Evolutionary conservation across 345 rosid species (phyloP), one percentile per base, ranked within the genome.

Genomic region (Combretum micranthum): DNA sequence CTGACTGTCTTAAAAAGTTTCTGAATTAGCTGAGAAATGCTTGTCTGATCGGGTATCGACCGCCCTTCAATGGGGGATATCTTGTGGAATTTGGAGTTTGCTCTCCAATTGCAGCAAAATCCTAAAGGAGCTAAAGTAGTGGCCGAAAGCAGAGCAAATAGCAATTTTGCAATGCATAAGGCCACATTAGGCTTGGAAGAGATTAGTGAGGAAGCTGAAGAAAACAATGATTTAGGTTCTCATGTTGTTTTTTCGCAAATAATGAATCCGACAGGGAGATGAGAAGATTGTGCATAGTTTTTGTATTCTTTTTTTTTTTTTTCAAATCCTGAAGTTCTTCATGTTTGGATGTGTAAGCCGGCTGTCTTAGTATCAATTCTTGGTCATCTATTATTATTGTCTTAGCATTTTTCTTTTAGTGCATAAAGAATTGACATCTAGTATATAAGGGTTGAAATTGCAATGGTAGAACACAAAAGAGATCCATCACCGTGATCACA

Each of bases 21-120:
- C 75, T 0, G 90, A 86, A 17, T 76, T 79, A 0, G 93, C 96
- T 4, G 76, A 66, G 66, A 91, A 91, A 50, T 91, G 90, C 64
- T 25, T 91, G 44, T 64, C 77, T 0, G 95, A 88, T 39, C 67
- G 0, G 93, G 95, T 39, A 47, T 61, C 42, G 80, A 81, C 21
- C 85, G 98, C 8, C 98, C 96, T 2, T 53, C 85, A 0, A 91
- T 91, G 88, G 96, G 93, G 0, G 95, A 88, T 59, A 87, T 88
- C 43, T 59, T 88, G 44, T 81, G 96, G 95, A 86, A 77, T 55
- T 85, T 91, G 6, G 95, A 91, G 57, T 77, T 73, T 23, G 80
- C 87, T 2, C 80, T 83, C 50, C 95, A 88, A 42, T 21, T 88
- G 50, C 77, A 81, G 37, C 82, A 75, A 42, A 69, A 69, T 50